Evolutionary conservation across 495 filamentous ascomycete genomes (phyloP).

Genomic region (Aspergillus egyptiacus): DNA sequence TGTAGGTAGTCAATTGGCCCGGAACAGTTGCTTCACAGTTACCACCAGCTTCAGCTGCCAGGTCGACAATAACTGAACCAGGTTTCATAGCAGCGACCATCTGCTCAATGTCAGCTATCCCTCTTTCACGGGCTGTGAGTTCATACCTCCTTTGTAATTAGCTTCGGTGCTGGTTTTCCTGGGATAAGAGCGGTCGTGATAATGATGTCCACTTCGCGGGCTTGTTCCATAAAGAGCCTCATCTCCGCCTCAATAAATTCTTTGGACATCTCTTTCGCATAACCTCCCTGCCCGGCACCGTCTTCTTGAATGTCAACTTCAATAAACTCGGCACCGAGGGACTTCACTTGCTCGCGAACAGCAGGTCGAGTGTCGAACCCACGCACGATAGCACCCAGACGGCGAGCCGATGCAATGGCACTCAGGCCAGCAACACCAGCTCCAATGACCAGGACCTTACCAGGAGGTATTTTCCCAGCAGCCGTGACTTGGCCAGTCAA

Average conservation of each 20-base stretch:
- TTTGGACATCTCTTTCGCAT: slow-evolving; percentile 83
- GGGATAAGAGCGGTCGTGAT: slow-evolving; percentile 81
- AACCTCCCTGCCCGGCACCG: slow-evolving; percentile 72
- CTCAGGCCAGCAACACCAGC: slow-evolving; percentile 76
- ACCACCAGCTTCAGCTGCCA: slow-evolving; percentile 74
- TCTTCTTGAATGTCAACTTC: slow-evolving; percentile 81
- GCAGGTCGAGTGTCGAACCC: slow-evolving; percentile 77
- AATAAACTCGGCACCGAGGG: slow-evolving; percentile 75
- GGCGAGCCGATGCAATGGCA: slow-evolving; percentile 72
- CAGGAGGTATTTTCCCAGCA: slow-evolving; percentile 74
- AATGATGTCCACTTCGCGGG: slow-evolving; percentile 77
- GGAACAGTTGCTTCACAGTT: slow-evolving; percentile 73
- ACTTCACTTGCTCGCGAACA: slow-evolving; percentile 77
- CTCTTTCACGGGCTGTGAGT: neutral
- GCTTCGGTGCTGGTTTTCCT: slow-evolving; percentile 64
- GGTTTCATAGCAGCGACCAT: slow-evolving; percentile 79
- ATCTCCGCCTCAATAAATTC: slow-evolving; percentile 85
- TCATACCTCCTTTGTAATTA: slow-evolving; percentile 59
- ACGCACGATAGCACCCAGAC: slow-evolving; percentile 76
- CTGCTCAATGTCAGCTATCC: slow-evolving; percentile 9
- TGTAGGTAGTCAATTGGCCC: slow-evolving; percentile 59
- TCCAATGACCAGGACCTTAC: slow-evolving; percentile 77
- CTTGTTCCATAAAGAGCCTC: slow-evolving; percentile 78
- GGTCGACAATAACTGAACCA: slow-evolving; percentile 73
- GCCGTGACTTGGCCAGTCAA: slow-evolving; percentile 79